Base-by-base conservation (phyloP, 306 rosid species). In the Benincasa hispida region DNA sequence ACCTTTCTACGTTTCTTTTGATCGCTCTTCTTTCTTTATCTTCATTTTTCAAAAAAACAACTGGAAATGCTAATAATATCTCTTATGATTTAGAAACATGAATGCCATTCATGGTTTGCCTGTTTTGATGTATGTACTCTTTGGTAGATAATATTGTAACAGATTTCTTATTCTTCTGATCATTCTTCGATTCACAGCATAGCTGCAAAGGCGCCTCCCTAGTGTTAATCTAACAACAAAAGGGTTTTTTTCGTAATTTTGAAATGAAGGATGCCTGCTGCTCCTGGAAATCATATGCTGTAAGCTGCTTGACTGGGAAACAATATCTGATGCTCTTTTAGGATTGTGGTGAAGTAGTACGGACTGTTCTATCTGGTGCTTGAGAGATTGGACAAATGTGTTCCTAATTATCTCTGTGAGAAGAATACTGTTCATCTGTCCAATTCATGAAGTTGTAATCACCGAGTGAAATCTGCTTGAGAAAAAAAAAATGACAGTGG, bases 401-500 rank as follows among this genome's bases (percentile, higher is more conserved):
- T 18, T 76, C 22, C 19, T 47, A 57, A 22, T 12, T 76, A 66
- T 78, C 21, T 77, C 66, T 51, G 21, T 63, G 79, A 62, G 81
- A 41, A 80, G 78, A 76, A 72, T 79, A 73, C 59, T 72, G 76
- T 59, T 61, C 72, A 79, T 82, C 82, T 83, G 81, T 79, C 74
- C 76, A 57, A 14, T 42, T 72, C 75, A 37, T 37, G 76, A 50
- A 76, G 77, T 28, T 51, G 30, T 50, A 22, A 58, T 72, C 51
- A 11, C 39, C 37, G 41, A 27, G 74, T 79, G 83, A 58, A 5
- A 66, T 63, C 50, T 19, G 35, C 27, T 10, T 11, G 8, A 1
- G 60, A 48, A 14, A 76, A 85, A 55, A 56, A 56, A 83, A 80
- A 86, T 84, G 88, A 80, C 70, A 82, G 76, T 79, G 48, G 66